These are phyloP conservation scores for Rhizoclosmatium globosum DNA, from an alignment of 192 early-diverging fungal genomes.

Conservation along the genomic window DNA sequence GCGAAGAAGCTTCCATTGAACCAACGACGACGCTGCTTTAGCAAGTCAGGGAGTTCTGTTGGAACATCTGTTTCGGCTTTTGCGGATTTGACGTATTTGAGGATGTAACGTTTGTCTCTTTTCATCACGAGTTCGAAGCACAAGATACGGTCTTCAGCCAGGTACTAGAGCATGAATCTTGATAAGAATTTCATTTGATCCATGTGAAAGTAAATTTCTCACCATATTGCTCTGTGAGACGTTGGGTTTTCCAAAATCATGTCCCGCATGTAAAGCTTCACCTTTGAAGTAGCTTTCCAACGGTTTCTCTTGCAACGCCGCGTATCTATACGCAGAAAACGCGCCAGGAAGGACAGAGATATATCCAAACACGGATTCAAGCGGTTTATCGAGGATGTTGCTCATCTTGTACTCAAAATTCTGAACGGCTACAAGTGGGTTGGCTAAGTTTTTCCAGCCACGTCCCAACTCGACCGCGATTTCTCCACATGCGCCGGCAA, in stretches of 20 bases:
- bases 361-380: constrained; percentile 79
- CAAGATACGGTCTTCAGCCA: constrained; percentile 82
- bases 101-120: constrained; percentile 61
- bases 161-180: constrained; percentile 33
- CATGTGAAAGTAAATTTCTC: constrained; percentile 48
- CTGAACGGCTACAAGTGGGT: constrained; percentile 76
- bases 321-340: constrained; percentile 78
- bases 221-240: constrained; percentile 71
- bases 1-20: constrained; percentile 84
- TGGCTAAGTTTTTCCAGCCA: constrained; percentile 67
- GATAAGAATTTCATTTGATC: constrained; percentile 44
- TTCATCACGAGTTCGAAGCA: constrained; percentile 85
- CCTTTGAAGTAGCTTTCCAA: constrained; percentile 75
- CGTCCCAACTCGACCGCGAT: constrained; percentile 63
- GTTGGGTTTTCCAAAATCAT: no score
- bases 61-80: constrained; percentile 80
- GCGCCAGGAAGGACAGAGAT: constrained; percentile 82
- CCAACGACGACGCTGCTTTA: constrained; percentile 83
- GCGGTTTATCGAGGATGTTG: constrained; percentile 81
- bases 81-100: constrained; percentile 71
- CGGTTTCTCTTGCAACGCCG: constrained; percentile 66
- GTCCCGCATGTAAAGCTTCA: constrained; percentile 79
- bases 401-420: constrained; percentile 96
- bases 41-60: constrained; percentile 71
- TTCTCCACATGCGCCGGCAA: constrained; percentile 83